A percentile compares a stretch with the other conserved stretches of the same genome.
Conservation (phyloP, 2,329 filamentous ascomycete genomes). For the Huntiella savannae region DNA sequence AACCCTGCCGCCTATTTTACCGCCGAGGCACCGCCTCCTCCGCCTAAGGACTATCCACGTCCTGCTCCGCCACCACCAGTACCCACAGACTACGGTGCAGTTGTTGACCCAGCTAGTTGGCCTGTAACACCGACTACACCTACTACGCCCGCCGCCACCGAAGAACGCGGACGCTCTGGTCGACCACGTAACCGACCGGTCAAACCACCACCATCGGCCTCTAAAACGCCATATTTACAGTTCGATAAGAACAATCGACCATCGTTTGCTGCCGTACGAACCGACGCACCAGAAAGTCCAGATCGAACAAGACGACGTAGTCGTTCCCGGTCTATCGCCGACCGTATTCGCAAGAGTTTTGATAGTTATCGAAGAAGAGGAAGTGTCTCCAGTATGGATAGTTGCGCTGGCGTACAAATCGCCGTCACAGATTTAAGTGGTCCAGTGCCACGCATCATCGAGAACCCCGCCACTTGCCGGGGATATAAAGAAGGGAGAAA, state of each 20-base stretch:
- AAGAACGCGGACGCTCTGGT: too few relatives aligned
- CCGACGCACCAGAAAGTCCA: background rate
- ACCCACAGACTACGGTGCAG: too few relatives aligned
- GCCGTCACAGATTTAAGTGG: constrained; percentile 10
- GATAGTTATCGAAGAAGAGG: constrained; percentile 4
- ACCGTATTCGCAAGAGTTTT: constrained; percentile 8
- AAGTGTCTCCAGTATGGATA: constrained; percentile 1
- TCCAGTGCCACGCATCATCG: constrained; percentile 8
- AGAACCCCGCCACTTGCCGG: constrained; percentile 9
- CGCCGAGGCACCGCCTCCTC: too few relatives aligned
- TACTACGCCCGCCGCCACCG: too few relatives aligned
- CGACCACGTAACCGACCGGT: background rate
- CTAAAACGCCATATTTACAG: constrained; percentile 9
- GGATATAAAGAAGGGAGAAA: constrained; percentile 1
- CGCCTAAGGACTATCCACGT: too few relatives aligned
- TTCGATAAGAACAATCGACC: constrained; percentile 1
- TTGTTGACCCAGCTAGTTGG: too few relatives aligned
- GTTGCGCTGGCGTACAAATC: constrained; percentile 6
- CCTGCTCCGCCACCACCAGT: too few relatives aligned
- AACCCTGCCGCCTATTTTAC: too few relatives aligned
- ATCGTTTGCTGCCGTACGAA: background rate
- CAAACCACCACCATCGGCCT: constrained; percentile 11
- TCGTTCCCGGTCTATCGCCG: constrained; percentile 8
- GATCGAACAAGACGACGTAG: constrained; percentile 5
- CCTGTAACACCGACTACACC: too few relatives aligned